Percentiles rank a stretch among this genome's conserved stretches.
Conservation (phyloP, 2,329 filamentous ascomycete genomes). For the Elsinoe fawcettii region DNA sequence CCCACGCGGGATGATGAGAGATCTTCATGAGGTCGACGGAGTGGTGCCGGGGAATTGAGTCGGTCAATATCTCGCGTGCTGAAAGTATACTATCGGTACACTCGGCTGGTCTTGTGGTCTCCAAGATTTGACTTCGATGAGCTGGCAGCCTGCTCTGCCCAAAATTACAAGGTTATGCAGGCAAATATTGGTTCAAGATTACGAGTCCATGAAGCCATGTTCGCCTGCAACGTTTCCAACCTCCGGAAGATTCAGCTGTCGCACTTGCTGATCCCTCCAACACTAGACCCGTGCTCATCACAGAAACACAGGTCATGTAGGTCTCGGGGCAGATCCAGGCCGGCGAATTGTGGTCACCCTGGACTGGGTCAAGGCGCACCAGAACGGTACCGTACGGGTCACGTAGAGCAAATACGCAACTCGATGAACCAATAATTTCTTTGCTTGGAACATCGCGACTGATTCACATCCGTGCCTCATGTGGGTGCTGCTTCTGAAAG, state of each 20-base stretch:
- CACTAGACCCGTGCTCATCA: conserved; percentile 5
- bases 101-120: background rate
- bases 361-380: background rate
- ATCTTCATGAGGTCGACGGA: background rate
- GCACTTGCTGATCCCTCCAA: conserved; percentile 1
- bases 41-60: background rate
- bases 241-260: conserved; percentile 6
- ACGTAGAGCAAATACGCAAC: background rate
- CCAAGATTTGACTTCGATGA: conserved; percentile 2
- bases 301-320: conserved; percentile 2
- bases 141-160: background rate
- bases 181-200: conserved; percentile 10
- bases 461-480: conserved; percentile 2
- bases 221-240: conserved; percentile 2
- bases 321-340: conserved; percentile 4
- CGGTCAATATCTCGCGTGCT: background rate
- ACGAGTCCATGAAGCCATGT: conserved; percentile 4
- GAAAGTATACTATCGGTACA: background rate
- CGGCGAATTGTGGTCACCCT: background rate
- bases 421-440: background rate
- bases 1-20: conserved; percentile 4
- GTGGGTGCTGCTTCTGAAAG: background rate
- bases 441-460: conserved; percentile 5
- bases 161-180: background rate
- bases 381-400: conserved; percentile 3